Evolutionary conservation across 2,329 filamentous ascomycete genomes (phyloP), one percentile per base, ranked within the genome.

Genomic region (Aspergillus pseudoterreus): DNA sequence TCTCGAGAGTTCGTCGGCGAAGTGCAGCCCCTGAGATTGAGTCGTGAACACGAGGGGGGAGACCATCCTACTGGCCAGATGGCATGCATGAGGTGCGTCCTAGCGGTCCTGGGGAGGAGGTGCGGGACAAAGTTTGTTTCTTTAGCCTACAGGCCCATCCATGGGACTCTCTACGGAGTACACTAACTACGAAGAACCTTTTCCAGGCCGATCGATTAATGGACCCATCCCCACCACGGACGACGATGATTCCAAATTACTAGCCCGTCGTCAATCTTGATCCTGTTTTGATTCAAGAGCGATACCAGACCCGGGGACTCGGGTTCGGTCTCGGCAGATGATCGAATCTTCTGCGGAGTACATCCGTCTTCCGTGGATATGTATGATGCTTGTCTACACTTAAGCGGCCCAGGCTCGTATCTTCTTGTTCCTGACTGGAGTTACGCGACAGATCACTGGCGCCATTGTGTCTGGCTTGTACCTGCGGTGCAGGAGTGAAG

Each of bases 11-110:
- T 19, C 41, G 24, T 17, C 35, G 35, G 45, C 21, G 27, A 39
- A 9, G 19, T 22, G 45, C 11, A 14, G 35, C 35, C 35, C 45
- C 21, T 47, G 45, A 22, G 45, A 39, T 47, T 45, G 30, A 38
- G 33, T 19, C 32, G 41, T 22, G 45, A 47, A 47, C 45, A 47
- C 45, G 45, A 47, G 45, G 45, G 35, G 45, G 35, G 45, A 32
- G 4, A 9, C 33, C n/a, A 30, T 36, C 45, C 39, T 17, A 47
- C 45, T 47, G 45, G 45, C 15, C 27, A 42, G 45, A 41, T 41
- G 45, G 33, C 45, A 32, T 47, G 45, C 45, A 47, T 47, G 35
- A 19, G 12, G 35, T 38, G 35, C 35, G 12, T n/a, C 35, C 35
- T 38, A 38, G 35, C 15, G 19, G 32, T 27, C 45, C 17, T 39